phyloP scores from a whole-genome alignment of 768 basidiomycete genomes.

The Calvatia gigantea region DNA sequence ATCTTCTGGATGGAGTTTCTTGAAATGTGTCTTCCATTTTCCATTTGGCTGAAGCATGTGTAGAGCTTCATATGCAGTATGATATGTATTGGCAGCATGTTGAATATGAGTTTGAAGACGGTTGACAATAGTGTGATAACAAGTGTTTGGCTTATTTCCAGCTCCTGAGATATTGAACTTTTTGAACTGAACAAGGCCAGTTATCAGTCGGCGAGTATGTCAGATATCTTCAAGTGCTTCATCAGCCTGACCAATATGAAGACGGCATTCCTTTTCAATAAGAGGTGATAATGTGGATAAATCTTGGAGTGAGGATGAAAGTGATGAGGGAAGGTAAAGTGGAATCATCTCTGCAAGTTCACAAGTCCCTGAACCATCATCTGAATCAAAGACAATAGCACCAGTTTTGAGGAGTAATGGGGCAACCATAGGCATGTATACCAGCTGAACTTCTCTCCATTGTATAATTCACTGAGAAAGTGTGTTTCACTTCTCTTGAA shows the following conservation, averaged over 20 bases:
- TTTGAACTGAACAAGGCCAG: conserved; percentile 13
- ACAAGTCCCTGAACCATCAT: no score
- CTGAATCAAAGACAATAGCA: no score
- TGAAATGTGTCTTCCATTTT: no score
- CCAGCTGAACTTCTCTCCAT: conserved; percentile 4
- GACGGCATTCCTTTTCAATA: no score
- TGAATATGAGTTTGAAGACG: not conserved
- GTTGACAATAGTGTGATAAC: not conserved
- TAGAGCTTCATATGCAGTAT: no score
- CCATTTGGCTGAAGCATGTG: no score
- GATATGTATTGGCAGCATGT: no score
- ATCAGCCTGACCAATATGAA: conserved; percentile 14
- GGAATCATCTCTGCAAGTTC: no score
- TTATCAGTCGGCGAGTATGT: conserved; percentile 3
- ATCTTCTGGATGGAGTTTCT: no score
- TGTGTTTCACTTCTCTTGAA: not conserved
- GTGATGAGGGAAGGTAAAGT: no score
- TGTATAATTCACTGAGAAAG: not conserved
- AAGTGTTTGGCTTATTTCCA: conserved; percentile 12
- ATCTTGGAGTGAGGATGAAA: no score
- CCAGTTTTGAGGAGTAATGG: not conserved
- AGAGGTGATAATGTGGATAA: no score
- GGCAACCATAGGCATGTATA: not conserved
- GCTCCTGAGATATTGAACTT: conserved; percentile 6
- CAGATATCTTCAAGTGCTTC: conserved; percentile 15